Conservation (phyloP, 2,329 filamentous ascomycete genomes). For the Fusarium tuaranense region DNA sequence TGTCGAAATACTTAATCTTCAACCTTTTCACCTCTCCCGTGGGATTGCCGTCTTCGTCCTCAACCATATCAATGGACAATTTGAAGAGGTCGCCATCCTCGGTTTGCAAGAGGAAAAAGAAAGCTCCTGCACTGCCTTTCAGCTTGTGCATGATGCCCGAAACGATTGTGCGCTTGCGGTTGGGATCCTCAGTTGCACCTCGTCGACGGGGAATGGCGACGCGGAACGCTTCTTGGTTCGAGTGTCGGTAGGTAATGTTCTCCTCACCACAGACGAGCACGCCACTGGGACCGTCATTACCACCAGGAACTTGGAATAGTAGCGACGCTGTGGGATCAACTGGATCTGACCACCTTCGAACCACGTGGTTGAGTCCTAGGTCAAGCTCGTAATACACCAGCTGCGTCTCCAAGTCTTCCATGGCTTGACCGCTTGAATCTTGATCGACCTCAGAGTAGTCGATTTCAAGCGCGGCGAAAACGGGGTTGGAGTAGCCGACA, state of each 20-base stretch:
- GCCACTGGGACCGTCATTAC: conserved; percentile 92
- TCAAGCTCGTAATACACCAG: conserved; percentile 98
- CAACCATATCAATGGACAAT: conserved; percentile 89
- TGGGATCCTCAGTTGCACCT: conserved; percentile 91
- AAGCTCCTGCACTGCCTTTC: conserved; percentile 82
- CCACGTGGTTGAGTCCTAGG: conserved; percentile 95
- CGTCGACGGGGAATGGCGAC: conserved; percentile 89
- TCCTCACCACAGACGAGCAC: conserved; percentile 96
- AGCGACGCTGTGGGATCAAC: conserved; percentile 91
- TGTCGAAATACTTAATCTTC: conserved; percentile 98
- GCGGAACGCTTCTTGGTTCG: conserved; percentile 89
- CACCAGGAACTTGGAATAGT: conserved; percentile 95
- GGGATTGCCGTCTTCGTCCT: conserved; percentile 80
- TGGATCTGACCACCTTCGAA: conserved; percentile 94
- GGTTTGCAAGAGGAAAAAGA: conserved; percentile 96
- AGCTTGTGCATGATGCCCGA: conserved; percentile 98
- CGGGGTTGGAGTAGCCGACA: conserved; percentile 95
- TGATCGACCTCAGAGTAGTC: conserved; percentile 94
- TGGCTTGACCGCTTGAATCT: conserved; percentile 86
- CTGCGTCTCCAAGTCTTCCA: conserved; percentile 85
- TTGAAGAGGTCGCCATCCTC: conserved; percentile 99
- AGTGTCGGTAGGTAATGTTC: conserved; percentile 96
- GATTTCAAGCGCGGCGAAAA: conserved; percentile 94
- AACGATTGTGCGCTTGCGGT: conserved; percentile 87
- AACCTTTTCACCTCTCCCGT: conserved; percentile 85